Evolutionary conservation across 2,329 filamentous ascomycete genomes (phyloP).

Genomic region (Alternaria incomplexa): DNA sequence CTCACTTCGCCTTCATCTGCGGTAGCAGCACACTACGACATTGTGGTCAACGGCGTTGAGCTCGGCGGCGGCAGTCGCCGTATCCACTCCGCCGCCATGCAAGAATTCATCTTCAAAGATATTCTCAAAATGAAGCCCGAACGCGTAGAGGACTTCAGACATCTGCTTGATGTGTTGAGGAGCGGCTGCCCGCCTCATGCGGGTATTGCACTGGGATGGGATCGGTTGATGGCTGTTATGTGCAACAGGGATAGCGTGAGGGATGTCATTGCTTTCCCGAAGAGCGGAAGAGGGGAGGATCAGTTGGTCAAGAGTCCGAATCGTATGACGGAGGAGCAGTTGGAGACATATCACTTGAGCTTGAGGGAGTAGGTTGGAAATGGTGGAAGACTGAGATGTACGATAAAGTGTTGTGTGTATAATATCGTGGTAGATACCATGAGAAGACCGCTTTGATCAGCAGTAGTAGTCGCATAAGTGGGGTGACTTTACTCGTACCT

Average conservation of each 20-base stretch:
- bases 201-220: constrained; percentile 90
- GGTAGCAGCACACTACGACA: constrained; percentile 89
- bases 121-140: constrained; percentile 78
- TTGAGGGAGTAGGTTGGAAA: constrained; percentile 17
- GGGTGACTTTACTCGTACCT: not conserved
- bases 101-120: constrained; percentile 83
- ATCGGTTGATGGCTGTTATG: constrained; percentile 82
- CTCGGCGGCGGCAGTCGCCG: constrained; percentile 90
- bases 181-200: constrained; percentile 94
- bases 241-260: constrained; percentile 76
- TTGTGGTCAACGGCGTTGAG: constrained; percentile 94
- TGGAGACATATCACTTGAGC: constrained; percentile 65
- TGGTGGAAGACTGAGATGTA: not conserved
- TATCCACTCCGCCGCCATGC: constrained; percentile 84
- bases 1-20: constrained; percentile 73
- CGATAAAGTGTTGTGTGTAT: not conserved
- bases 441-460: not conserved
- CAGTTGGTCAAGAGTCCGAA: constrained; percentile 80
- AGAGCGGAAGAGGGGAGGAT: constrained; percentile 89
- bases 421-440: not conserved
- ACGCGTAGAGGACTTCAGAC: constrained; percentile 80
- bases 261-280: constrained; percentile 97
- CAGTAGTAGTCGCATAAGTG: not conserved
- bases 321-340: constrained; percentile 65
- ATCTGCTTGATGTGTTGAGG: constrained; percentile 80